Evolutionary conservation across 2,329 filamentous ascomycete genomes (phyloP), one percentile per base, ranked within the genome.

Genomic region (Onygena corvina): DNA sequence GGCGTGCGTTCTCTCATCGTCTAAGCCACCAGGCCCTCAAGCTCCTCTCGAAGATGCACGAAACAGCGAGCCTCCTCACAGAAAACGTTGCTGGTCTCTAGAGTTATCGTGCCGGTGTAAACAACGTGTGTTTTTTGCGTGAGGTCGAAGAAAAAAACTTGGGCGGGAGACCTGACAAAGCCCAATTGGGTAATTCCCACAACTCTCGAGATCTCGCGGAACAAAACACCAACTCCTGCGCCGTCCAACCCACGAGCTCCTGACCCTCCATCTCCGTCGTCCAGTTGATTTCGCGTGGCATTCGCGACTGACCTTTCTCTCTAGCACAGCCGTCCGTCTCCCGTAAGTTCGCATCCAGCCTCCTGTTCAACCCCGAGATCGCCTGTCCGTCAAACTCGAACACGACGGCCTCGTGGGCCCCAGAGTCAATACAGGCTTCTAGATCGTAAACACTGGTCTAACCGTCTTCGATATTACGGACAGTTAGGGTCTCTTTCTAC

Each of bases 201-300:
- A 29, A 40, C 34, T 27, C n/a, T 23, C 33, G 33, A 14, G 34
- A 46, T 50, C 46, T 40, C 48, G 46, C 31, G 38, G 18, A 25
- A 14, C 38, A 42, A 42, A 42, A 23, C 34, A 23, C 21, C 36
- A 40, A 40, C 36, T 23, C 21, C 2, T 27, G 18, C 36, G 11
- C 18, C 5, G 38, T n/a, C 18, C 38, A 42, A 27, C 9, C n/a
- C 34, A 2, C 35, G 18, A 14, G 35, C 35, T 25, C 14, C 16
- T 18, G 5, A 40, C n/a, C 36, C 18, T 27, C 35, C 8, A 31
- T 31, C 29, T 31, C 29, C 3, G 3, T 31, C 29, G 3, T 3
- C 9, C 3, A 31, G 29, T 11, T 12, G 29, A 31, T 12, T 31
- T 11, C n/a, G 29, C 29, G 29, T 12, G 35, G 18, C 14, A 3